Conservation (phyloP, 169 alveolate genomes). For the Plasmodium fragile region DNA sequence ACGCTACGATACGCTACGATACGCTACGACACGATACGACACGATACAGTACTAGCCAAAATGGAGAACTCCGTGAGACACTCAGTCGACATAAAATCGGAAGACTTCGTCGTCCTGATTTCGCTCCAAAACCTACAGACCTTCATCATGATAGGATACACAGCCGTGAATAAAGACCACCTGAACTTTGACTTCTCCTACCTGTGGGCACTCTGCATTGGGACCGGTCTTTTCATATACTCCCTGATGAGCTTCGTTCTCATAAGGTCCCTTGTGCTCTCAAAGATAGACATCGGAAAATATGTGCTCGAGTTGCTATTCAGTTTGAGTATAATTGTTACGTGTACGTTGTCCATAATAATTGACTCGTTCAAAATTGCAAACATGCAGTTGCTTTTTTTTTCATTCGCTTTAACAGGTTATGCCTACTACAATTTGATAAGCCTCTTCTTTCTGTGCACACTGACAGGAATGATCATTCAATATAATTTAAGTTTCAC, state of each 20-base stretch:
- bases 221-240: slow-evolving; percentile 73
- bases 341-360: slow-evolving; percentile 62
- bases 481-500: slow-evolving; percentile 48
- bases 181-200: slow-evolving; percentile 34
- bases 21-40: no score
- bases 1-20: no score
- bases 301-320: slow-evolving; percentile 76
- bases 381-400: slow-evolving; percentile 76
- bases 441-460: slow-evolving; percentile 70
- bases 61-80: slow-evolving; percentile 72
- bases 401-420: slow-evolving; percentile 79
- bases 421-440: slow-evolving; percentile 77
- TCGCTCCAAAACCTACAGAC: slow-evolving; percentile 78
- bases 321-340: slow-evolving; percentile 59
- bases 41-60: neutral
- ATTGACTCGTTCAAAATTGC: slow-evolving; percentile 73
- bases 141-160: slow-evolving; percentile 78
- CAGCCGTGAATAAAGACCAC: slow-evolving; percentile 49
- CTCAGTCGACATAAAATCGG: slow-evolving; percentile 76
- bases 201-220: slow-evolving; percentile 72
- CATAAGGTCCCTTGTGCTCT: slow-evolving; percentile 77
- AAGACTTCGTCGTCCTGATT: slow-evolving; percentile 80
- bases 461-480: slow-evolving; percentile 52
- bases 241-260: slow-evolving; percentile 77
- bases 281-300: slow-evolving; percentile 74